Evolutionary conservation across 768 basidiomycete genomes (phyloP).

Genomic region (Podaxis rugospora): DNA sequence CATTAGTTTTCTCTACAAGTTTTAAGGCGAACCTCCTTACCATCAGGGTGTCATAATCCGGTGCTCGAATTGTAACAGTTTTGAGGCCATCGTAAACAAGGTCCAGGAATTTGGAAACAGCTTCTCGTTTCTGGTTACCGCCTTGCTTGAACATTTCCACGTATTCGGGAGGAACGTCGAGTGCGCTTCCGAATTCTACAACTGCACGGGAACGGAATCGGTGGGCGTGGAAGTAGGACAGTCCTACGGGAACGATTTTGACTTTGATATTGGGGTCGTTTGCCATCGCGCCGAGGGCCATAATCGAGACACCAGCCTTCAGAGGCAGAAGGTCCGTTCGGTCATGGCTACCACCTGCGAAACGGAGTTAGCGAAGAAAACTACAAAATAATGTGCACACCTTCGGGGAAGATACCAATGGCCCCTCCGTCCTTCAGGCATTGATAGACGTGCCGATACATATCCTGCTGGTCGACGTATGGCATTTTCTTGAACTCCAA

Average conservation of each 20-base stretch:
- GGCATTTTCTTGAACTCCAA: constrained; percentile 81
- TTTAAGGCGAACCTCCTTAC: constrained; percentile 35
- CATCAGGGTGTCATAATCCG: constrained; percentile 98
- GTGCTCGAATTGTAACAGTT: constrained; percentile 92
- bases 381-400: constrained; percentile 30
- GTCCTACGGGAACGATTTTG: constrained; percentile 85
- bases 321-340: constrained; percentile 93
- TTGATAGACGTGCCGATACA: constrained; percentile 92
- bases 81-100: constrained; percentile 90
- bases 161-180: constrained; percentile 87
- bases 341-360: constrained; percentile 92
- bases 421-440: constrained; percentile 80
- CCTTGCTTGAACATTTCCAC: constrained; percentile 91
- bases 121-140: constrained; percentile 83
- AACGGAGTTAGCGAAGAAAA: neutral
- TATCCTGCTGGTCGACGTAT: constrained; percentile 88
- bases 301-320: constrained; percentile 96
- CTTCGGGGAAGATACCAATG: constrained; percentile 99
- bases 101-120: constrained; percentile 84
- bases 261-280: constrained; percentile 82
- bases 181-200: constrained; percentile 89
- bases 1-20: constrained; percentile 2
- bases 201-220: constrained; percentile 96
- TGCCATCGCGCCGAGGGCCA: constrained; percentile 98
- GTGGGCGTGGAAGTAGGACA: constrained; percentile 73